Evolutionary conservation across 2,329 filamentous ascomycete species (phyloP).

Genomic region (Cladosporium sp.): DNA sequence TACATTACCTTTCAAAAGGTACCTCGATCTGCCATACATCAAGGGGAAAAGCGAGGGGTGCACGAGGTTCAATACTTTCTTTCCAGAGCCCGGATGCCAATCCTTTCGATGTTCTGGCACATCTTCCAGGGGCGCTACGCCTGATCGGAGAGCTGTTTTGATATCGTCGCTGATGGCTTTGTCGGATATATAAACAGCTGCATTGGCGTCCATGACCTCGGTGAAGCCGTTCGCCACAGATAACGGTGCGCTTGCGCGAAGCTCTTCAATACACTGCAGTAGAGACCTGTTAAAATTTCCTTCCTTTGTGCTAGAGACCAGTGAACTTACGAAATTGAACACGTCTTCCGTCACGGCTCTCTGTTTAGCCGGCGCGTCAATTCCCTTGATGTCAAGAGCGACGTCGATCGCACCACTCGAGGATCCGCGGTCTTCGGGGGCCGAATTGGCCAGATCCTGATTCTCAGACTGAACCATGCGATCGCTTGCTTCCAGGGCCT

Average conservation of each 20-base stretch:
- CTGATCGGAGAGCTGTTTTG: too few species aligned
- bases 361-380: too few species aligned
- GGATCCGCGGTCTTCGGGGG: too few species aligned
- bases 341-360: not conserved
- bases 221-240: not conserved
- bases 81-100: conserved; percentile 58
- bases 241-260: not conserved
- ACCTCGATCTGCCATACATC: conserved; percentile 47
- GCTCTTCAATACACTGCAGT: not conserved
- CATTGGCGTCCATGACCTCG: not conserved
- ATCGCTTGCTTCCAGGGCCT: not conserved
- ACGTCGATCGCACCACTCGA: too few species aligned
- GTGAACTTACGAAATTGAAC: not conserved
- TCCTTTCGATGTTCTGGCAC: conserved; percentile 34
- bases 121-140: too few species aligned
- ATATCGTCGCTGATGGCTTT: too few species aligned
- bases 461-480: too few species aligned
- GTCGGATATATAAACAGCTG: not conserved
- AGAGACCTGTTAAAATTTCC: not conserved
- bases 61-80: conserved; percentile 58
- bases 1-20: conserved; percentile 33
- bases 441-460: too few species aligned
- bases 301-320: not conserved
- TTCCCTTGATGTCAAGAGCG: too few species aligned
- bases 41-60: conserved; percentile 63